Percentiles rank a stretch among this genome's conserved stretches.
phyloP scores from a whole-genome alignment of 108 stramenopile species.

The Pseudonitzschia delicatissima region DNA sequence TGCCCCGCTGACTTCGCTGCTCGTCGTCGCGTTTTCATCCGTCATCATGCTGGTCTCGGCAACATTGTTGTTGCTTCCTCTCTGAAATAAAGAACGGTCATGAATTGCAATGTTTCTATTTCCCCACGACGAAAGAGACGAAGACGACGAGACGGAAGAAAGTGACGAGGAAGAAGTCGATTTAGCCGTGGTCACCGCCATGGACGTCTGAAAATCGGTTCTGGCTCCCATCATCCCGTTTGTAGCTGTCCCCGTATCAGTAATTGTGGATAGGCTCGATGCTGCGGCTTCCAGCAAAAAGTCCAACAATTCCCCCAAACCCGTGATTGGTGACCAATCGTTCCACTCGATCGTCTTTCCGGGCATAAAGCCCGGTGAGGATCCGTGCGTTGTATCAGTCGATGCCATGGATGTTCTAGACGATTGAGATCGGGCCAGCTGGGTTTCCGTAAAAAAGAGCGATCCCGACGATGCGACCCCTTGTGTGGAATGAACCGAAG shows the following conservation, averaged over 20 bases:
- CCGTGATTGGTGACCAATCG: conserved; percentile 52
- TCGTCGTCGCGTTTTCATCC: background rate
- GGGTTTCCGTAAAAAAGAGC: background rate
- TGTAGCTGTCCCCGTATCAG: background rate
- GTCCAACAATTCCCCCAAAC: conserved; percentile 53
- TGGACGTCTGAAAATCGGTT: background rate
- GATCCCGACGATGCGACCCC: background rate
- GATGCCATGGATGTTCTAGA: background rate
- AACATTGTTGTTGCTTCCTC: background rate
- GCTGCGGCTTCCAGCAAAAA: conserved; percentile 26
- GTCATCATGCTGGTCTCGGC: background rate
- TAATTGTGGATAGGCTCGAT: background rate
- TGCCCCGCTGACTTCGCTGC: background rate
- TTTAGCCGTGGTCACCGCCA: background rate
- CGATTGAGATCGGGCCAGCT: background rate
- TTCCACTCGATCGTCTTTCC: conserved; percentile 41
- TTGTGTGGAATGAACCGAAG: background rate
- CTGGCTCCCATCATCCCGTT: background rate
- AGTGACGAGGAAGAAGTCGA: background rate
- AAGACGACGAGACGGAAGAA: conserved; percentile 1
- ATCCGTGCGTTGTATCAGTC: conserved; percentile 4
- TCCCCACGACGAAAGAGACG: background rate
- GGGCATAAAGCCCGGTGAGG: background rate
- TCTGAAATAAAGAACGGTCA: background rate
- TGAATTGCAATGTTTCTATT: background rate